Base-by-base conservation (phyloP, 148 eudicot genomes). In the Persicaria tinctoria region DNA sequence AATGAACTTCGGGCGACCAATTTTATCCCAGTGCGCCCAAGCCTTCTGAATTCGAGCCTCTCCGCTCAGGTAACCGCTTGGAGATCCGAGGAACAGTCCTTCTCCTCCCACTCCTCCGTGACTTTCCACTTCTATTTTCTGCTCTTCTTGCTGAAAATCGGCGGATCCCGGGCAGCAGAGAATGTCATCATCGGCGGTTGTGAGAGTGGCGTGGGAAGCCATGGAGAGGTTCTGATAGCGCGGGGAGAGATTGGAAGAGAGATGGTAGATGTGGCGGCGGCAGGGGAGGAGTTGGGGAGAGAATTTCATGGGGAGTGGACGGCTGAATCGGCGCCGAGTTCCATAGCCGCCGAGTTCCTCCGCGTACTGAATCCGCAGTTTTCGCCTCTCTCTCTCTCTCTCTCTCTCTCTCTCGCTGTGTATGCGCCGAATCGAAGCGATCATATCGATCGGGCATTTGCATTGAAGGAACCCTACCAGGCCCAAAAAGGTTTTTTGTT, bases 1-100 rank as follows among this genome's bases (percentile, higher is more conserved):
- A 13, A 92, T 59, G 81, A 86, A 55, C 74, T 79, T 92, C 46
- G 98, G 98, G 73, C 82, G 77, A 1, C 97, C 99, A 69, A 95
- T 70, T 63, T 85, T 89, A 75, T 78, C 83, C 97, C 97, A 95
- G 76, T 92, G 94, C 27, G 90, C 84, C 99, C 99, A 92, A 0
- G 97, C 96, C 68, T 81, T 56, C 79, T 89, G 94, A 66, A 94
- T 82, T 44, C 82, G 81, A 38, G 92, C 85, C 80, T 93, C 94
- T 2, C 94, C 92, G 45, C 51, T 80, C 73, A 88, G 68, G 80
- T 86, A 81, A 54, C 88, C 86, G 6, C 74, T 78, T 8, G 92
- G 89, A 27, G 70, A 74, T 32, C 77, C 81, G 79, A 82, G 32
- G 11, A 16, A 62, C 45, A 32, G 14, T 9, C 46, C 3, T 41